A percentile compares a stretch with the other conserved stretches of the same genome.
Conservation (phyloP, 208 protist genomes). For the Phytomonas serpens region DNA sequence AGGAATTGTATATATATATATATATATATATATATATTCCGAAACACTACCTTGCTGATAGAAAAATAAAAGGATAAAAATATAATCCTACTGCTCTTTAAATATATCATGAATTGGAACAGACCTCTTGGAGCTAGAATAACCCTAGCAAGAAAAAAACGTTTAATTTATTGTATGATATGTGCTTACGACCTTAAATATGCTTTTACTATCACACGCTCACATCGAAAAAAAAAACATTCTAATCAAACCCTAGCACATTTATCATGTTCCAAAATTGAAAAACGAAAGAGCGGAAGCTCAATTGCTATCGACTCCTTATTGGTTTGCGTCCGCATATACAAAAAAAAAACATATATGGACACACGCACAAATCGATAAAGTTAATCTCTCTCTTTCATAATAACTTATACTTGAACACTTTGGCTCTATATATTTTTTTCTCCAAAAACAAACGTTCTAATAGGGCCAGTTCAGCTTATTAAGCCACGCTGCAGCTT, state of each 20-base stretch:
- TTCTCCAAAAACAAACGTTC: not conserved
- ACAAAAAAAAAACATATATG: not conserved
- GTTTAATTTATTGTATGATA: not conserved
- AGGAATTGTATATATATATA: constrained; percentile 2
- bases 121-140: not conserved
- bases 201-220: not conserved
- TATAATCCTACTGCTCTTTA: not conserved
- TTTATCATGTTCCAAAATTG: not conserved
- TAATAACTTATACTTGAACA: not conserved
- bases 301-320: not conserved
- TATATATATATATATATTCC: not conserved
- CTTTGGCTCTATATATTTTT: not conserved
- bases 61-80: not conserved
- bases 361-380: not conserved
- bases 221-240: not conserved
- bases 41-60: not conserved
- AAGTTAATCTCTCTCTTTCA: not conserved
- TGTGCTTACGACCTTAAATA: not conserved
- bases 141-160: not conserved
- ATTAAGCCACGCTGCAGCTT: constrained; percentile 54
- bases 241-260: not conserved
- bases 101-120: not conserved
- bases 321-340: not conserved
- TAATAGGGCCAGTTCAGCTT: constrained; percentile 67
- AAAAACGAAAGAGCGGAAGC: not conserved